These are phyloP conservation scores for Amphibolis antarctica DNA, from an alignment of 106 monocot species.

Conservation along the genomic window DNA sequence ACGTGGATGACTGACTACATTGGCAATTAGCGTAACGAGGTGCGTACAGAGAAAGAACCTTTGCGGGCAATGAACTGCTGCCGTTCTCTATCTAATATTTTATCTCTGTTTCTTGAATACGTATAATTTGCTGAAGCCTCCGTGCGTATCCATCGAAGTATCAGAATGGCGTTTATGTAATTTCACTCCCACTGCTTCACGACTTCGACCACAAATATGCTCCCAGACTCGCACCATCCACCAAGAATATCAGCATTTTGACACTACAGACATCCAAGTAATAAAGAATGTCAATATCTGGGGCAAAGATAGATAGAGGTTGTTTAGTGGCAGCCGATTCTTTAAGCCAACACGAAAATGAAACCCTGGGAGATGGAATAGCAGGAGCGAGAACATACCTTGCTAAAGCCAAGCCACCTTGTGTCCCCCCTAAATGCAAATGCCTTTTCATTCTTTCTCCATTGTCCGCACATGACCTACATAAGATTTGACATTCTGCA, in stretches of 20 bases:
- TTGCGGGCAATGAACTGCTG: too few species aligned
- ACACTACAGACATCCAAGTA: slow-evolving; percentile 45
- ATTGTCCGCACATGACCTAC: slow-evolving; percentile 70
- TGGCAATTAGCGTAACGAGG: too few species aligned
- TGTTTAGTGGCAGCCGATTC: background rate
- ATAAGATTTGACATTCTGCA: background rate
- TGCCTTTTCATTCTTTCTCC: slow-evolving; percentile 42
- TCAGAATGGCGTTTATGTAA: background rate
- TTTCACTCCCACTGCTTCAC: background rate
- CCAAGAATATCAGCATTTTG: slow-evolving; percentile 54
- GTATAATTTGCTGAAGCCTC: too few species aligned
- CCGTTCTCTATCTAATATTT: too few species aligned
- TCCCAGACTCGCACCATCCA: slow-evolving; percentile 90
- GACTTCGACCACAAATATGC: slow-evolving; percentile 64
- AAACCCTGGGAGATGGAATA: background rate
- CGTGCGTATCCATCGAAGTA: background rate
- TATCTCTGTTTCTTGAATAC: too few species aligned
- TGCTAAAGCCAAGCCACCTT: slow-evolving; percentile 85
- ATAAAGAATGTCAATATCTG: background rate
- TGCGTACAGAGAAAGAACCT: too few species aligned
- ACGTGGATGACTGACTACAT: too few species aligned
- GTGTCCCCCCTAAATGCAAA: slow-evolving; percentile 96
- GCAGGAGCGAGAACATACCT: slow-evolving; percentile 25
- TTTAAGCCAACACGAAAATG: background rate
- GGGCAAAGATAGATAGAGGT: background rate